Conservation (phyloP, 139 green algal genomes). For the Nannochloris sp. region DNA sequence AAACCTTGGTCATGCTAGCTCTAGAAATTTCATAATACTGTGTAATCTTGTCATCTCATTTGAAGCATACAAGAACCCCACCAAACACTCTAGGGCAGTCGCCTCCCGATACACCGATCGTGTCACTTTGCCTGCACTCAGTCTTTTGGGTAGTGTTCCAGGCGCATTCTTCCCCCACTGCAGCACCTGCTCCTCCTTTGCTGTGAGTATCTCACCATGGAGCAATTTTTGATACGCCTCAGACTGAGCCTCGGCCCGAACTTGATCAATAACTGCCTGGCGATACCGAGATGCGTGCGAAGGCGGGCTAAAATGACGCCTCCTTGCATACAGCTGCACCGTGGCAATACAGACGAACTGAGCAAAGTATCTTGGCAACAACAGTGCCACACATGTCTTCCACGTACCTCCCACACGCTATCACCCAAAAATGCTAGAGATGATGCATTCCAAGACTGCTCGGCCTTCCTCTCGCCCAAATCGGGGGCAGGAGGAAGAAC, state of each 20-base stretch:
- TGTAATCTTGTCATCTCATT: not conserved
- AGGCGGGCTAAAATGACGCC: constrained; percentile 41
- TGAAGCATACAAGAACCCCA: constrained; percentile 6
- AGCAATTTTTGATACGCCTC: constrained; percentile 18
- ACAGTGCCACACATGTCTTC: not conserved
- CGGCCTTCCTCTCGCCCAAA: constrained; percentile 21
- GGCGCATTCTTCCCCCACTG: constrained; percentile 50
- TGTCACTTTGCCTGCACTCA: constrained; percentile 18
- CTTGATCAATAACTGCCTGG: constrained; percentile 22
- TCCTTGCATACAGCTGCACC: constrained; percentile 41
- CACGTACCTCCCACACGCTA: constrained; percentile 38
- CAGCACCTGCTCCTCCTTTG: constrained; percentile 41
- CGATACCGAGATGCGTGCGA: constrained; percentile 28
- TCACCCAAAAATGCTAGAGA: constrained; percentile 48
- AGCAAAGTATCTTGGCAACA: not conserved
- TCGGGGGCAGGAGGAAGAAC: constrained; percentile 23
- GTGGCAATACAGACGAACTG: not conserved
- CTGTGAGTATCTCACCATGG: constrained; percentile 26
- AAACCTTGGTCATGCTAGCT: not conserved
- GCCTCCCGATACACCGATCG: constrained; percentile 34
- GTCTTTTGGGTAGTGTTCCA: constrained; percentile 33
- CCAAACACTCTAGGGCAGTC: constrained; percentile 49
- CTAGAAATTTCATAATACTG: constrained; percentile 1
- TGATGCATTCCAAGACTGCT: constrained; percentile 34
- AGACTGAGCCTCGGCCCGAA: constrained; percentile 51